Evolutionary conservation across 495 filamentous ascomycete species (phyloP).

Genomic region (Aspergillus cavernicola): DNA sequence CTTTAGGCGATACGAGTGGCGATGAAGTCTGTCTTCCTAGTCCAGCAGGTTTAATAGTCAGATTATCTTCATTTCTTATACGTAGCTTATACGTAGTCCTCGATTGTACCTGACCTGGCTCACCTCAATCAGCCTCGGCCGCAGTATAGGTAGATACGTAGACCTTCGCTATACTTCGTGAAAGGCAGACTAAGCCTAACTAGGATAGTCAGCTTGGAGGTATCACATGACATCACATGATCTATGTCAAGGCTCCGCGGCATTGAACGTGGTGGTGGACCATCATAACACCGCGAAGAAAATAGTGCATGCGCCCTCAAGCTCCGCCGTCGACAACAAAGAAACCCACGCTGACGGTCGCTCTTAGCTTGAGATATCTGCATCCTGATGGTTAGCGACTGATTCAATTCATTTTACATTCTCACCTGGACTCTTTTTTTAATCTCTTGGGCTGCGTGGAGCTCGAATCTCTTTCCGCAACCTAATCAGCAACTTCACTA

Average conservation of each 20-base stretch:
- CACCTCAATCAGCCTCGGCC: too few species aligned
- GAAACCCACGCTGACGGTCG: background rate
- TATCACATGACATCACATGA: slow-evolving; percentile 8
- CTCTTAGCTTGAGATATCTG: background rate
- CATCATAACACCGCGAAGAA: slow-evolving; percentile 6
- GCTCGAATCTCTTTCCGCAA: slow-evolving; percentile 1
- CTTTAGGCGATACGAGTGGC: background rate
- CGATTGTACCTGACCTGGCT: too few species aligned
- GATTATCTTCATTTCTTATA: too few species aligned
- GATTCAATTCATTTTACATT: background rate
- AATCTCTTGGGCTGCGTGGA: background rate
- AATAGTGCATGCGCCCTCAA: slow-evolving; percentile 4
- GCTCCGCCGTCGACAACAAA: slow-evolving; percentile 4
- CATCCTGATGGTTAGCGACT: background rate
- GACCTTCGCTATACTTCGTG: too few species aligned
- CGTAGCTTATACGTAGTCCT: too few species aligned
- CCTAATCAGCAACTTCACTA: background rate
- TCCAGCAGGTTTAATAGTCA: too few species aligned
- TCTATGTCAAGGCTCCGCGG: slow-evolving; percentile 8
- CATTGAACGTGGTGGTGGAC: background rate
- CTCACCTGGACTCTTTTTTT: background rate
- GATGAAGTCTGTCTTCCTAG: too few species aligned
- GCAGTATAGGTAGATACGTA: too few species aligned
- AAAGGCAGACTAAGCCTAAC: too few species aligned
- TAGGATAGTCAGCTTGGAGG: too few species aligned